phyloP scores from a whole-genome alignment of 1,284 basidiomycete species.

The Apiotrichum akiyoshidainum region DNA sequence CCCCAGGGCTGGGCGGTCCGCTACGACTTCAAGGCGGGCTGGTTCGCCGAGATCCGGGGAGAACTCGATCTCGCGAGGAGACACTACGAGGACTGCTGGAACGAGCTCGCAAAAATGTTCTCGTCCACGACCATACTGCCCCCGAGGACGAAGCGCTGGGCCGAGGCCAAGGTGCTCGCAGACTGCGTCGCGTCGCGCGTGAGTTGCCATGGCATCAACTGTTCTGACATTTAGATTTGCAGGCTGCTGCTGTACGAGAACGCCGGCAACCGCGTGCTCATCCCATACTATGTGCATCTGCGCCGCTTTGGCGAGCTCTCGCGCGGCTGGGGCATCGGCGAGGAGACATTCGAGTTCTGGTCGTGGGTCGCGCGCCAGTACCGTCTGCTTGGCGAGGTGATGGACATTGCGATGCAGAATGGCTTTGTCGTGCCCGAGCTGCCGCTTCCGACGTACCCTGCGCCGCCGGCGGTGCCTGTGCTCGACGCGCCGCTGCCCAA shows the following conservation, averaged over 20 bases:
- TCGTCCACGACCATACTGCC: constrained; percentile 77
- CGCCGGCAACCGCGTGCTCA: constrained; percentile 70
- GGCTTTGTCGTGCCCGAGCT: constrained; percentile 46
- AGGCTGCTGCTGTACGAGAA: constrained; percentile 86
- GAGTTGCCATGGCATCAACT: constrained; percentile 12
- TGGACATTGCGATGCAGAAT: constrained; percentile 71
- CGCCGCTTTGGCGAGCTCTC: constrained; percentile 82
- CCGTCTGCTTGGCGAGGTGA: constrained; percentile 78
- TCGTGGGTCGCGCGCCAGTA: constrained; percentile 94
- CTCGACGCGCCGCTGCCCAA: constrained; percentile 39
- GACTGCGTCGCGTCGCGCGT: constrained; percentile 88
- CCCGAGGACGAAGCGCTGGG: constrained; percentile 94
- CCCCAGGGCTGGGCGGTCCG: constrained; percentile 92
- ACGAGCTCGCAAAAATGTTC: constrained; percentile 77
- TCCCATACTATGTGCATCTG: constrained; percentile 78
- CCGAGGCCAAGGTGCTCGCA: constrained; percentile 92
- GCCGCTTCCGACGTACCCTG: constrained; percentile 19
- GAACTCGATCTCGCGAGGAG: constrained; percentile 86
- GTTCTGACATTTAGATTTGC: constrained; percentile 60
- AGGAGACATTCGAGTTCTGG: constrained; percentile 95
- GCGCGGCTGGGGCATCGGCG: constrained; percentile 92
- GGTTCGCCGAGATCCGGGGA: constrained; percentile 88
- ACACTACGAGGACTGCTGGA: constrained; percentile 90
- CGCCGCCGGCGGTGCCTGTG: constrained; percentile 25
- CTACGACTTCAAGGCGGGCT: constrained; percentile 94